phyloP scores from a whole-genome alignment of 805 yeast species.

The Sugiyamaella lignohabitans region DNA sequence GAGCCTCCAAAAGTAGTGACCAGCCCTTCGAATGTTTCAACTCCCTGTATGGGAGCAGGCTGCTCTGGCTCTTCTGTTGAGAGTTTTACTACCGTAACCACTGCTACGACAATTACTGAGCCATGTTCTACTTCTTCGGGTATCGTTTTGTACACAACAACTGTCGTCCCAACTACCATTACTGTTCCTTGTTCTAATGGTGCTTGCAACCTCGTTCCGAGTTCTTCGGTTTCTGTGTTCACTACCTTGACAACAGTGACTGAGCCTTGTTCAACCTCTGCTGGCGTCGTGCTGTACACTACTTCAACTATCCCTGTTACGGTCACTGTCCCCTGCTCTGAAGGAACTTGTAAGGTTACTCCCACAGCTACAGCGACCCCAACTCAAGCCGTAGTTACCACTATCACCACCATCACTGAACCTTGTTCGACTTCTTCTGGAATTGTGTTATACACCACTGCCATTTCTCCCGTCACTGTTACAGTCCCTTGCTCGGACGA shows the following conservation, averaged over 20 bases:
- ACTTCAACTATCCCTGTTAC: constrained; percentile 3
- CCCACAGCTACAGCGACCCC: background rate
- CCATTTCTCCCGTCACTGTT: constrained; percentile 7
- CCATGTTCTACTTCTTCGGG: constrained; percentile 6
- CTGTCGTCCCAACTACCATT: background rate
- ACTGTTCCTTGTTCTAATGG: constrained; percentile 7
- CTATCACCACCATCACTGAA: constrained; percentile 4
- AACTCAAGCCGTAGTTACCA: background rate
- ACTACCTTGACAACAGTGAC: constrained; percentile 1
- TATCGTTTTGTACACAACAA: constrained; percentile 3
- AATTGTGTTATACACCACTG: constrained; percentile 4
- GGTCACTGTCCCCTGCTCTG: constrained; percentile 6
- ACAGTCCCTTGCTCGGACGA: constrained; percentile 5
- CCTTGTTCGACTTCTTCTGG: constrained; percentile 7
- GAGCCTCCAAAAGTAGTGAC: background rate
- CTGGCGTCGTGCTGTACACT: background rate
- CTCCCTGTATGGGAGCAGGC: constrained; percentile 61
- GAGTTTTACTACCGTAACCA: constrained; percentile 7
- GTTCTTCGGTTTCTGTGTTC: background rate
- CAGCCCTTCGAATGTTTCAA: constrained; percentile 33
- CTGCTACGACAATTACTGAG: background rate
- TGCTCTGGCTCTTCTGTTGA: constrained; percentile 36
- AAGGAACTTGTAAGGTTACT: background rate
- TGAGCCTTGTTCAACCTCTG: constrained; percentile 1
- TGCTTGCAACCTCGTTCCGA: background rate